These are phyloP conservation scores for Schizonepeta tenuifolia DNA, from an alignment of 257 asterid genomes.

Conservation along the genomic window DNA sequence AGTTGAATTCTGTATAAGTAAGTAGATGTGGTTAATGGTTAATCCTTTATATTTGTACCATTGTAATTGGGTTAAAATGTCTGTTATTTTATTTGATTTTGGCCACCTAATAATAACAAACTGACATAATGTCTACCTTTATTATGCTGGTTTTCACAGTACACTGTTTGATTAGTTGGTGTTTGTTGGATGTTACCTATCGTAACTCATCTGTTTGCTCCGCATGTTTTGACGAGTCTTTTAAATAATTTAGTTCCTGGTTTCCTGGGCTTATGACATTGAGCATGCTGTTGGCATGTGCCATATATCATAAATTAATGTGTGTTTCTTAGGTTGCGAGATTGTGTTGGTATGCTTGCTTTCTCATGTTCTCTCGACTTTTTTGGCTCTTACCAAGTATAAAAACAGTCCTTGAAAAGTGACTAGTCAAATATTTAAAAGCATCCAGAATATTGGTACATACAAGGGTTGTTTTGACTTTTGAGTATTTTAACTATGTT, in stretches of 20 bases:
- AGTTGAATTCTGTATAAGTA: background rate
- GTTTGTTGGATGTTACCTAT: background rate
- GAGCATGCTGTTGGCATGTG: background rate
- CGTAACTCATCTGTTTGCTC: slow-evolving; percentile 3
- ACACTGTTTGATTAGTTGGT: background rate
- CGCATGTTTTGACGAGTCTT: background rate
- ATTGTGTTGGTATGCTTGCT: background rate
- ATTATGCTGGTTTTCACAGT: background rate
- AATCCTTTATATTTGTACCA: background rate
- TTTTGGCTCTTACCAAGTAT: slow-evolving; percentile 4
- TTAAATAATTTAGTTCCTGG: background rate
- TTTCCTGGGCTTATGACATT: background rate
- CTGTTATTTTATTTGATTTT: background rate
- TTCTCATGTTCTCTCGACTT: background rate
- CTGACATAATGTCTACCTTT: slow-evolving; percentile 9
- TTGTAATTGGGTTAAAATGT: background rate
- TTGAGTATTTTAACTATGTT: background rate
- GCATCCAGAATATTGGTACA: background rate
- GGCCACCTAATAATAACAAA: background rate
- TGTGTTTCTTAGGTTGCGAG: background rate
- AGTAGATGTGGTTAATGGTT: background rate
- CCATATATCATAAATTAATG: background rate
- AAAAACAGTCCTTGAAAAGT: background rate
- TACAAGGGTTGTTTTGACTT: background rate
- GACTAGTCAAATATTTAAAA: background rate